Percentiles rank a stretch among this genome's conserved stretches.
Evolutionary conservation across 306 rosid genomes (phyloP).

Genomic region (Fragaria nilgerrensis): DNA sequence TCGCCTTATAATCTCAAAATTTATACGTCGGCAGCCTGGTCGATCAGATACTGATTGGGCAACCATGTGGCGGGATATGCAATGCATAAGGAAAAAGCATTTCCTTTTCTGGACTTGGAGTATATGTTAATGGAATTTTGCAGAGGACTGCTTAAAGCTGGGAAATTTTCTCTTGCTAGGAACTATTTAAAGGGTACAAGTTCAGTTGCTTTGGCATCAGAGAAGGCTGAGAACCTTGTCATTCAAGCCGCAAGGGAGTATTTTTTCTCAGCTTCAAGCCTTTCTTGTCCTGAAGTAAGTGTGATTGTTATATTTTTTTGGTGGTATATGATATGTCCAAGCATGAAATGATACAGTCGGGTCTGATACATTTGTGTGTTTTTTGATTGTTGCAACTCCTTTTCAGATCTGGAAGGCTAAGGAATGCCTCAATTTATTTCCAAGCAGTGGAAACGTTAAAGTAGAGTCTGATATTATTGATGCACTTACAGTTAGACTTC

Average conservation of each 20-base stretch:
- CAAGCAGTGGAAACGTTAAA: constrained; percentile 64
- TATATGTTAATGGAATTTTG: constrained; percentile 89
- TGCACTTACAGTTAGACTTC: constrained; percentile 77
- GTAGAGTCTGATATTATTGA: constrained; percentile 84
- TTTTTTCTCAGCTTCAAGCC: constrained; percentile 96
- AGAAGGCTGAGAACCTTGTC: constrained; percentile 92
- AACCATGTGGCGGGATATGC: constrained; percentile 97
- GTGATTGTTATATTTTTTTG: constrained; percentile 15
- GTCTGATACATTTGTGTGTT: neutral
- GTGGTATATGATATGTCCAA: constrained; percentile 12
- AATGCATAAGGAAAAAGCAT: constrained; percentile 80
- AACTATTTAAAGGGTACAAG: constrained; percentile 93
- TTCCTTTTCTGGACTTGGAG: constrained; percentile 84
- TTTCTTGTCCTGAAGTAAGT: constrained; percentile 92
- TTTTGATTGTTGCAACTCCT: constrained; percentile 27
- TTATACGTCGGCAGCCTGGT: constrained; percentile 83
- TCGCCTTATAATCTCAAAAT: constrained; percentile 93
- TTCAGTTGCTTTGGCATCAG: constrained; percentile 83
- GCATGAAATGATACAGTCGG: neutral
- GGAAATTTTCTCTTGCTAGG: constrained; percentile 95
- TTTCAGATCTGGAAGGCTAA: constrained; percentile 95
- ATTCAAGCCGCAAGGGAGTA: constrained; percentile 98
- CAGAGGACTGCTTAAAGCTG: constrained; percentile 94
- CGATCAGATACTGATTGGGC: constrained; percentile 98
- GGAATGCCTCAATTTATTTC: constrained; percentile 83